These are phyloP conservation scores for Coemansia sp. DNA, from an alignment of 192 early-diverging fungal species.

Conservation along the genomic window DNA sequence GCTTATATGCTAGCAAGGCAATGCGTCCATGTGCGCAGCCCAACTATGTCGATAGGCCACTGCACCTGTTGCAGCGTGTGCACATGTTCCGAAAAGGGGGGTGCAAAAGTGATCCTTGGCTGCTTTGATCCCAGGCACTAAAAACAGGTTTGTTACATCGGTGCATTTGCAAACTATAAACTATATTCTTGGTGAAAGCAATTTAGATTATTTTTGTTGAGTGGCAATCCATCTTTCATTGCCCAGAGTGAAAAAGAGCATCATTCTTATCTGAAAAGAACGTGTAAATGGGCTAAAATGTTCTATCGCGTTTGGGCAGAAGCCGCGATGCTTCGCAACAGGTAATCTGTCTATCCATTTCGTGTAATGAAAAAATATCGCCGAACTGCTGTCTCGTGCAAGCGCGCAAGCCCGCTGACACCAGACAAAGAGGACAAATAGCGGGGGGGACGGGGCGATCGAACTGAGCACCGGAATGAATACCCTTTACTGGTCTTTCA, in stretches of 20 bases:
- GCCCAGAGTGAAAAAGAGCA: neutral
- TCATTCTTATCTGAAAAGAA: neutral
- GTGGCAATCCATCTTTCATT: neutral
- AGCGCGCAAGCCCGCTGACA: neutral
- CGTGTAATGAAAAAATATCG: neutral
- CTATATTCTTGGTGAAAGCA: neutral
- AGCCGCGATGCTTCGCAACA: neutral
- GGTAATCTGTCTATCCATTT: neutral
- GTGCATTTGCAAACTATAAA: neutral
- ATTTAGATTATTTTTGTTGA: neutral
- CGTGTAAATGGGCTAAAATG: neutral
- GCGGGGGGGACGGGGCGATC: too few species aligned
- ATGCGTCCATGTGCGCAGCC: conserved; percentile 1
- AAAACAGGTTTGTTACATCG: neutral
- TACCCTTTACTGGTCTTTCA: neutral
- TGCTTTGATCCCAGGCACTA: neutral
- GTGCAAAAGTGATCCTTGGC: neutral
- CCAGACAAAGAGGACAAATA: neutral
- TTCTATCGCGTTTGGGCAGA: neutral
- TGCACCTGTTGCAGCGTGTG: neutral
- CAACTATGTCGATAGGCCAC: neutral
- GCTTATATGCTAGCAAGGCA: neutral
- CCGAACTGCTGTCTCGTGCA: neutral
- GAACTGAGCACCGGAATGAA: neutral
- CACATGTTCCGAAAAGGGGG: neutral